Percentiles rank a stretch among this genome's conserved stretches.
Evolutionary conservation across 2,329 filamentous ascomycete species (phyloP).

Genomic region (Incumbomyces lentus): DNA sequence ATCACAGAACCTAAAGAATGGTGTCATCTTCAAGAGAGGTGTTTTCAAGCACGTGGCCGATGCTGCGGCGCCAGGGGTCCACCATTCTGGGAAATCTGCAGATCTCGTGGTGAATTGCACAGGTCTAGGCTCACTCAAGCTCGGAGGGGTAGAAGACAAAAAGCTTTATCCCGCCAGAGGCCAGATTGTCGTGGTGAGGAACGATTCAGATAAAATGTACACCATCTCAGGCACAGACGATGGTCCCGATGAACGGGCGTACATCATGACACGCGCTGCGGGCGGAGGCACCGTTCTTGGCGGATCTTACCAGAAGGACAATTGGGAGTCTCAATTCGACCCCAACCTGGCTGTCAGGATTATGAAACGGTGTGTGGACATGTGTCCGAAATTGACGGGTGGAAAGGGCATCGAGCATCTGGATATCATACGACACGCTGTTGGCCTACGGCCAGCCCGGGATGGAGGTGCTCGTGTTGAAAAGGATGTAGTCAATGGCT

Average conservation of each 20-base stretch:
- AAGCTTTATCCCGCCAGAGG: conserved; percentile 67
- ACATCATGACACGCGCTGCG: conserved; percentile 69
- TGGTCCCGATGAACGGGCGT: conserved; percentile 59
- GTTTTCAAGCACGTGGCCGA: conserved; percentile 62
- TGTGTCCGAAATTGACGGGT: conserved; percentile 53
- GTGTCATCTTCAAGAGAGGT: conserved; percentile 57
- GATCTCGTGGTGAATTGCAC: conserved; percentile 77
- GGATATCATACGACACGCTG: conserved; percentile 68
- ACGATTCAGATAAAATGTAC: conserved; percentile 62
- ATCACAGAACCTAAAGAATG: conserved; percentile 65
- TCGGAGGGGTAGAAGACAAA: conserved; percentile 72
- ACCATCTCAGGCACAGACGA: conserved; percentile 64
- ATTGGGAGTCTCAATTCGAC: conserved; percentile 71
- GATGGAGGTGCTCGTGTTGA: conserved; percentile 66
- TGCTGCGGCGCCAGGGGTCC: conserved; percentile 51
- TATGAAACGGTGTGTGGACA: conserved; percentile 63
- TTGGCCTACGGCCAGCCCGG: conserved; percentile 68
- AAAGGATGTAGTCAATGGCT: conserved; percentile 54
- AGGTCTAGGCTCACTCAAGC: conserved; percentile 60
- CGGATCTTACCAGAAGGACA: conserved; percentile 70
- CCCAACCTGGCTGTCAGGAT: conserved; percentile 70
- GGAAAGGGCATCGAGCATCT: conserved; percentile 62
- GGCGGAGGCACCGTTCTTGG: conserved; percentile 78
- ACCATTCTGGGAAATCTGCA: conserved; percentile 48
- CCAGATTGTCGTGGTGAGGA: conserved; percentile 74